phyloP scores from a whole-genome alignment of 2,329 filamentous ascomycete species.

The Trichoderma polysporum region DNA sequence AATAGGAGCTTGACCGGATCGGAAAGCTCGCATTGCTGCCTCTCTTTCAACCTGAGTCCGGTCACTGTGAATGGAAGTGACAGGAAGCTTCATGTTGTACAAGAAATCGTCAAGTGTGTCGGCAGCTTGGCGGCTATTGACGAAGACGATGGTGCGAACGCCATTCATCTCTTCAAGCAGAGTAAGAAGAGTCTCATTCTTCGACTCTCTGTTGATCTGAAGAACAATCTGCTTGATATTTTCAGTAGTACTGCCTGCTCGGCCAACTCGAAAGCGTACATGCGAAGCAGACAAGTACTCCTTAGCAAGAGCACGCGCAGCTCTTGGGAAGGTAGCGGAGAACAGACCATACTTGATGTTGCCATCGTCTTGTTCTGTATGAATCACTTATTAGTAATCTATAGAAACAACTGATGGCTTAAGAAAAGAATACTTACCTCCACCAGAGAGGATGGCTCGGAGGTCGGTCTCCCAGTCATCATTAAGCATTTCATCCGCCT shows the following conservation, averaged over 20 bases:
- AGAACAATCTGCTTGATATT: constrained; percentile 82
- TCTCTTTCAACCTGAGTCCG: constrained; percentile 90
- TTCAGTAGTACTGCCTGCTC: constrained; percentile 75
- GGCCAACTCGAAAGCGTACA: constrained; percentile 81
- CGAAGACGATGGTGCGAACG: constrained; percentile 83
- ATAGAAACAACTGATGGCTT: neutral
- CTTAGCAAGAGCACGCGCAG: constrained; percentile 71
- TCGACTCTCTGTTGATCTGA: constrained; percentile 62
- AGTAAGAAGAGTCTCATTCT: constrained; percentile 70
- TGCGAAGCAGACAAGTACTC: constrained; percentile 72
- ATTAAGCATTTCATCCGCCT: constrained; percentile 90
- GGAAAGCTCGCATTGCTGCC: constrained; percentile 85
- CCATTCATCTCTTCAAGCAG: constrained; percentile 70
- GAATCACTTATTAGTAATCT: neutral
- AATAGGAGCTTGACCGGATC: constrained; percentile 70
- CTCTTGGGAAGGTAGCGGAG: constrained; percentile 89
- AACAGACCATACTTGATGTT: constrained; percentile 76
- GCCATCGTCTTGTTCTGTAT: constrained; percentile 70
- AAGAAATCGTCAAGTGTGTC: constrained; percentile 87
- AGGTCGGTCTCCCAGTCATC: constrained; percentile 77
- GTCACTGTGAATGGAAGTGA: constrained; percentile 83
- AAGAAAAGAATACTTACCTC: constrained; percentile 56
- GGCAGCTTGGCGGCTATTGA: constrained; percentile 74
- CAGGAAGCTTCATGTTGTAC: constrained; percentile 76
- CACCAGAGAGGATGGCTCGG: constrained; percentile 72